Evolutionary conservation across 2,329 filamentous ascomycete species (phyloP).

Genomic region (Raffaelea arxii): DNA sequence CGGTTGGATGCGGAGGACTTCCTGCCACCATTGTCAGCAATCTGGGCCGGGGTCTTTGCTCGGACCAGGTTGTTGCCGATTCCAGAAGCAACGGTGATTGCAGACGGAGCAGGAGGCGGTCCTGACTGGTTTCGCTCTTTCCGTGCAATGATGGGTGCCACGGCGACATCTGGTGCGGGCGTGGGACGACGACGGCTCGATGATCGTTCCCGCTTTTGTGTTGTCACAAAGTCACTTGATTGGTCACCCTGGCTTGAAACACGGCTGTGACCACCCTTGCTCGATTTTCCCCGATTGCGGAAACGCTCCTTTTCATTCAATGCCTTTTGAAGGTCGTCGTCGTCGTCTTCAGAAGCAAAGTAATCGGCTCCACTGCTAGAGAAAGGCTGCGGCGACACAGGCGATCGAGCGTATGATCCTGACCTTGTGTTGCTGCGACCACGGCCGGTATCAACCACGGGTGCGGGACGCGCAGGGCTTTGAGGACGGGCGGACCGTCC

Average conservation of each 20-base stretch:
- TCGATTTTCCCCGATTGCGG: constrained; percentile 35
- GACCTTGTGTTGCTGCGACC: constrained; percentile 55
- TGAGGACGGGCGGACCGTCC: constrained; percentile 28
- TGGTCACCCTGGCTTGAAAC: constrained; percentile 29
- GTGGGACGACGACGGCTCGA: constrained; percentile 14
- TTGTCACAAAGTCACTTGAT: constrained; percentile 16
- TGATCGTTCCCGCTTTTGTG: constrained; percentile 15
- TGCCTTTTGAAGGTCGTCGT: constrained; percentile 48
- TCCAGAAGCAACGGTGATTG: constrained; percentile 11
- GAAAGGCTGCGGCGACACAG: constrained; percentile 73
- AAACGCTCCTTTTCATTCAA: constrained; percentile 46
- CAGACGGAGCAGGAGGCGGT: constrained; percentile 15
- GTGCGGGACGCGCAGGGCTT: constrained; percentile 36
- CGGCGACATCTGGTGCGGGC: background rate
- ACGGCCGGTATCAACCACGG: constrained; percentile 37
- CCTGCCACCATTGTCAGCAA: constrained; percentile 19
- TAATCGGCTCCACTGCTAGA: constrained; percentile 46
- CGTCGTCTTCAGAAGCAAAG: constrained; percentile 50
- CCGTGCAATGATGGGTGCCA: constrained; percentile 6
- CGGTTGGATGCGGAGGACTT: constrained; percentile 30
- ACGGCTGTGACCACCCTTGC: constrained; percentile 21
- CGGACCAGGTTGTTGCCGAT: constrained; percentile 6
- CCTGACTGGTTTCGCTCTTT: constrained; percentile 21
- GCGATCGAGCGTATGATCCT: constrained; percentile 55
- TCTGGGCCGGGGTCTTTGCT: constrained; percentile 20